phyloP scores from a whole-genome alignment of 805 yeast genomes.

The Allodekkera sacchari region DNA sequence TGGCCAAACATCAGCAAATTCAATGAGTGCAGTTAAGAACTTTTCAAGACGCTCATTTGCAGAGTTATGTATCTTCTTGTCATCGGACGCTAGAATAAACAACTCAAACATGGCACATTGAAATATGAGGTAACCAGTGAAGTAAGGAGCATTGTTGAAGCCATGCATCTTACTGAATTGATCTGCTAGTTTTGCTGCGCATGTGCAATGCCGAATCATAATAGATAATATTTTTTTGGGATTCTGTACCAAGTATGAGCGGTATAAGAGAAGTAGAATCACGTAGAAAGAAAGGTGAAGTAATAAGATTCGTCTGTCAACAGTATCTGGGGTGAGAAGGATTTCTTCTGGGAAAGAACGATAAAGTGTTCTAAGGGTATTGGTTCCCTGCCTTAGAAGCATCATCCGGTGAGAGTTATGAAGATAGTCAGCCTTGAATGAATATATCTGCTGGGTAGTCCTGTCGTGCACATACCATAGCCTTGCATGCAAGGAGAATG shows the following conservation, averaged over 20 bases:
- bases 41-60: conserved; percentile 15
- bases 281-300: conserved; percentile 24
- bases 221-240: conserved; percentile 20
- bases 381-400: conserved; percentile 22
- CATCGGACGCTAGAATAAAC: conserved; percentile 21
- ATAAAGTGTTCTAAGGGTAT: conserved; percentile 14
- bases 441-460: conserved; percentile 25
- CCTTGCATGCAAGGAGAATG: conserved; percentile 22
- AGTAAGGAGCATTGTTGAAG: conserved; percentile 21
- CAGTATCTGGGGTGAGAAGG: conserved; percentile 6
- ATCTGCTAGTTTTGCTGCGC: conserved; percentile 15
- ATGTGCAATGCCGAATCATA: conserved; percentile 17
- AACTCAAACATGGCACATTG: conserved; percentile 27
- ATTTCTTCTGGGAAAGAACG: conserved; percentile 17
- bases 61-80: conserved; percentile 10
- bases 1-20: conserved; percentile 21
- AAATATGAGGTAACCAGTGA: conserved; percentile 24
- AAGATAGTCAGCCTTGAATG: conserved; percentile 25
- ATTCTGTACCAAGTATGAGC: conserved; percentile 23
- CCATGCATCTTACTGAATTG: conserved; percentile 9
- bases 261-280: conserved; percentile 19
- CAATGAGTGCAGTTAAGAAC: conserved; percentile 16
- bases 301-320: conserved; percentile 18
- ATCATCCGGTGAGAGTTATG: conserved; percentile 25
- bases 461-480: conserved; percentile 27